Evolutionary conservation across 345 rosid genomes (phyloP).

Genomic region (Rhodamnia rubescens): DNA sequence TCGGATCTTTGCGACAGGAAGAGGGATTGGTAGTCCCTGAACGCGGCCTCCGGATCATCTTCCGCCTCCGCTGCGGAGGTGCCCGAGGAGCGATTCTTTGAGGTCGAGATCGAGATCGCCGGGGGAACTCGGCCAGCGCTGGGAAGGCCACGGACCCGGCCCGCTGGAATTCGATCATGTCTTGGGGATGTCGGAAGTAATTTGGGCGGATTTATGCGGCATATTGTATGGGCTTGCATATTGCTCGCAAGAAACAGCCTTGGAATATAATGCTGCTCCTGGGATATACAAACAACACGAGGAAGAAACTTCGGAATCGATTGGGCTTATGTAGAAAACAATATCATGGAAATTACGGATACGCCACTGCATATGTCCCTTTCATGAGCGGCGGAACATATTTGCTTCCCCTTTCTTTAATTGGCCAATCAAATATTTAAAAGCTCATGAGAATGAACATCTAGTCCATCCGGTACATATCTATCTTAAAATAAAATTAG

Average conservation of each 20-base stretch:
- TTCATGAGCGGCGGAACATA: no score
- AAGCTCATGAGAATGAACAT: no score
- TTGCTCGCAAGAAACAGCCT: neutral
- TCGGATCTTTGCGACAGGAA: conserved; percentile 69
- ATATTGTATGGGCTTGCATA: neutral
- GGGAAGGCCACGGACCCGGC: neutral
- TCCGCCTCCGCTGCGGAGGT: neutral
- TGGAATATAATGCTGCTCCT: neutral
- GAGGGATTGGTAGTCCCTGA: conserved; percentile 77
- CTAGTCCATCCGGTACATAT: no score
- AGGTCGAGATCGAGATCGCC: conserved; percentile 40
- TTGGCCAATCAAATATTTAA: no score
- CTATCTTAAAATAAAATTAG: no score
- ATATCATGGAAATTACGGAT: neutral
- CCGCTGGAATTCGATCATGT: neutral
- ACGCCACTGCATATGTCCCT: neutral
- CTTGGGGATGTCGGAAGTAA: conserved; percentile 18
- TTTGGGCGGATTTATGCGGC: conserved; percentile 21
- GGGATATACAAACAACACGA: neutral
- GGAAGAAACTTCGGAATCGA: neutral
- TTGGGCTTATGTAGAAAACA: neutral
- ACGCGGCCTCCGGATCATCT: conserved; percentile 47
- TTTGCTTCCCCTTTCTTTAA: no score
- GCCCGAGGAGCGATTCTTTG: conserved; percentile 7
- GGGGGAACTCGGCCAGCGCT: neutral